A percentile compares a stretch with the other conserved stretches of the same genome.
Conservation (phyloP, 2,329 filamentous ascomycete species). For the Teratosphaeria nubilosa region DNA sequence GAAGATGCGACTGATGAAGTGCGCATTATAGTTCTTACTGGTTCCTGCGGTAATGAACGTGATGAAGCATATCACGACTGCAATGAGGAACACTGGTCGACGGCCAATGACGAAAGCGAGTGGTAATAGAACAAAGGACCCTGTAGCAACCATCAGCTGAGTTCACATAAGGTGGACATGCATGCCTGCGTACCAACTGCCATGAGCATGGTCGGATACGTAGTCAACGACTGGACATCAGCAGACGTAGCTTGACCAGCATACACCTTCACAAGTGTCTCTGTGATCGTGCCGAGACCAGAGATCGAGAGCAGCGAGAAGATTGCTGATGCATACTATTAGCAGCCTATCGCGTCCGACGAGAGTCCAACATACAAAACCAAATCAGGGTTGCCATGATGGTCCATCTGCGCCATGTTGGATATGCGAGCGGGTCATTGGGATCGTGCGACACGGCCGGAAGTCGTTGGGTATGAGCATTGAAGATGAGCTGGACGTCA, state of each 20-base stretch:
- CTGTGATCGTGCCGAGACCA: background rate
- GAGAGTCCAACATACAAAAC: background rate
- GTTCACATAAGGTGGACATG: background rate
- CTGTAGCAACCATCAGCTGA: background rate
- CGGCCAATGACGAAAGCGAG: constrained; percentile 23
- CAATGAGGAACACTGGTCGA: constrained; percentile 20
- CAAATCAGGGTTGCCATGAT: background rate
- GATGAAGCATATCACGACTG: constrained; percentile 20
- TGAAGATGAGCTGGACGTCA: background rate
- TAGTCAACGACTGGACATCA: background rate
- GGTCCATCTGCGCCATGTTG: constrained; percentile 1
- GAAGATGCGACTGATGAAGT: constrained; percentile 30
- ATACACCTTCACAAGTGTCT: background rate
- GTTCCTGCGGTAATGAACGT: constrained; percentile 27
- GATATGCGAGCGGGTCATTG: background rate
- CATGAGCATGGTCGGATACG: constrained; percentile 1
- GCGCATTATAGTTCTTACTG: constrained; percentile 25
- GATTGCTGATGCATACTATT: background rate
- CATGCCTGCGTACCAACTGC: background rate
- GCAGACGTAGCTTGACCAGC: background rate
- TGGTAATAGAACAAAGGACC: constrained; percentile 12
- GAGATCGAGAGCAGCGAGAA: background rate
- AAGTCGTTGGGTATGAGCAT: background rate
- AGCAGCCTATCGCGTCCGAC: background rate
- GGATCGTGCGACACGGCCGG: background rate